A percentile compares a stretch with the other conserved stretches of the same genome.
These are phyloP conservation scores for Lachnellula arida DNA, from an alignment of 2,329 filamentous ascomycete species.

Conservation along the genomic window DNA sequence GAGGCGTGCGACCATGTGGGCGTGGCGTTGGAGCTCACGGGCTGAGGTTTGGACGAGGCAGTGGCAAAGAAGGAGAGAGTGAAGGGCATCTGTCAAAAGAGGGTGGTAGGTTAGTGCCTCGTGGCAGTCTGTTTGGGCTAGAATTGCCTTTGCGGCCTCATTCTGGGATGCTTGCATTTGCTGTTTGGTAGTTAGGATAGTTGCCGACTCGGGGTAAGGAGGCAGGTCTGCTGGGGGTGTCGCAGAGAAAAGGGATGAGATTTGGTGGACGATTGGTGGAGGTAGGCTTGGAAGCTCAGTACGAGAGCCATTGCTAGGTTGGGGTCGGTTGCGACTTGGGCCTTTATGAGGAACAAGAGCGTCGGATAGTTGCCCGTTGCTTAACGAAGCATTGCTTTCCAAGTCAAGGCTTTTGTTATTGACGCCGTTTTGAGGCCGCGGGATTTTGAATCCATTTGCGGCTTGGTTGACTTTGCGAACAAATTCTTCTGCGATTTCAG, in stretches of 20 bases:
- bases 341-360: conserved; percentile 41
- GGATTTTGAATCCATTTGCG: conserved; percentile 43
- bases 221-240: conserved; percentile 63
- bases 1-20: conserved; percentile 74
- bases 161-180: conserved; percentile 29
- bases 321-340: conserved; percentile 29
- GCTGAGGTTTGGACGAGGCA: conserved; percentile 72
- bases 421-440: conserved; percentile 30
- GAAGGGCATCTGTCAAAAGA: conserved; percentile 71
- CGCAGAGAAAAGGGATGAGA: conserved; percentile 66
- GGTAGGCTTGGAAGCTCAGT: conserved; percentile 42
- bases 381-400: conserved; percentile 30
- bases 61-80: conserved; percentile 73
- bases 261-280: conserved; percentile 44
- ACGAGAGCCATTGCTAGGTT: conserved; percentile 21
- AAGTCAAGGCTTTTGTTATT: conserved; percentile 24
- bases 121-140: conserved; percentile 42
- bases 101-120: conserved; percentile 78
- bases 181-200: conserved; percentile 30
- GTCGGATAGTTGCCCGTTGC: conserved; percentile 33
- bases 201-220: conserved; percentile 52
- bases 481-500: conserved; percentile 41
- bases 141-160: conserved; percentile 30
- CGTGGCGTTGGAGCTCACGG: conserved; percentile 74
- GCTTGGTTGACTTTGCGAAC: conserved; percentile 53